Evolutionary conservation across 305 asterid species (phyloP), one percentile per base, ranked within the genome.

Genomic region (Fraxinus angustifolia): DNA sequence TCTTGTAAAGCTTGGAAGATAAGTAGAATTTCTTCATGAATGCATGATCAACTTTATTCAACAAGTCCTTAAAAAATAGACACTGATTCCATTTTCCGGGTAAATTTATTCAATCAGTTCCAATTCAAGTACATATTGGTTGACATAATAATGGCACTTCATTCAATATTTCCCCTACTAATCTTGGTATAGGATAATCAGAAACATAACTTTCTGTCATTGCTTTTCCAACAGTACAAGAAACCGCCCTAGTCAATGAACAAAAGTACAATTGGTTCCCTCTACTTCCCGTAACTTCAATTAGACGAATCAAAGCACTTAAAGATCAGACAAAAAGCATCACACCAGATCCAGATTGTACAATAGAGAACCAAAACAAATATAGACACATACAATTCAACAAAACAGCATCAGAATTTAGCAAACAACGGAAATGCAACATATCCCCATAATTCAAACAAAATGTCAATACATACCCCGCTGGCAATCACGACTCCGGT

Each of bases 401-500:
- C 34, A 40, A 79, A 76, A 38, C 76, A 65, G 48, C 65, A 83
- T 12, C 78, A 16, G 45, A 4, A 78, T 19, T 16, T 30, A 31
- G 26, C 75, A 31, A 70, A 31, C 42, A 70, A 33, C 21, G 16
- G 35, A 30, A 70, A 70, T 70, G 42, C 12, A 70, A 70, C 42
- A 31, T 31, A 70, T 70, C 73, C 6, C 78, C 38, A 60, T 8
- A 58, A 62, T 30, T 36, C 14, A 31, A 76, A 70, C 0, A 77
- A 58, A 23, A 40, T 73, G 65, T 40, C 12, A 68, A 74, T 14
- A 3, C 84, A 83, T 93, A 93, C 98, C 94, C 97, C 98, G 86
- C 95, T 92, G 77, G 97, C 97, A 82, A 93, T 93, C 86, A 90
- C 80, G 72, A 92, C 97, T 8, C 97, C 97, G 0, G 95, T 88